A percentile compares a stretch with the other conserved stretches of the same genome.
These are phyloP conservation scores for Coniella lustricola DNA, from an alignment of 2,329 filamentous ascomycete genomes.

Conservation along the genomic window DNA sequence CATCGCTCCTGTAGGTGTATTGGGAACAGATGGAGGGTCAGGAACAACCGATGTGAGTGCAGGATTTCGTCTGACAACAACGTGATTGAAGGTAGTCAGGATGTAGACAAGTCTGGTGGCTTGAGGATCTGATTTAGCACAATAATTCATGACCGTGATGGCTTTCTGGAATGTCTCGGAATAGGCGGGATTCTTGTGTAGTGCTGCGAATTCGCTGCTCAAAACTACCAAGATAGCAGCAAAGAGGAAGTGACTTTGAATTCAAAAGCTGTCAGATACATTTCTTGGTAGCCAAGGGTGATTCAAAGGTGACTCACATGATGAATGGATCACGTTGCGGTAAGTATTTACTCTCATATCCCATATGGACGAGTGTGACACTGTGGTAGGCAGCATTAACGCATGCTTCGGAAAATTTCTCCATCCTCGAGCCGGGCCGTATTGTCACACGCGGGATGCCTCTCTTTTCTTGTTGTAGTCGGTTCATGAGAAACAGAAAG, in stretches of 20 bases:
- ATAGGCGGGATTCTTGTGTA: slow-evolving; percentile 39
- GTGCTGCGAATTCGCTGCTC: slow-evolving; percentile 48
- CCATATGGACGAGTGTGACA: slow-evolving; percentile 39
- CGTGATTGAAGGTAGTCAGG: slow-evolving; percentile 35
- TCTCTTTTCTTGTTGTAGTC: slow-evolving; percentile 27
- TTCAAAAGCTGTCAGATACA: slow-evolving; percentile 7
- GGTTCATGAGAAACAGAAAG: slow-evolving; percentile 50
- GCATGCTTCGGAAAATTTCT: slow-evolving; percentile 43
- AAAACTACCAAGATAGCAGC: slow-evolving; percentile 46
- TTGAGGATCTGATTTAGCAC: slow-evolving; percentile 40
- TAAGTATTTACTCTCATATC: slow-evolving; percentile 37
- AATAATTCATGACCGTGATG: slow-evolving; percentile 42
- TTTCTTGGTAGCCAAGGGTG: background rate
- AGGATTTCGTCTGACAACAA: slow-evolving; percentile 9
- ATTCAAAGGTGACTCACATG: slow-evolving; percentile 36
- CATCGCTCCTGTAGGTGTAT: slow-evolving; percentile 6
- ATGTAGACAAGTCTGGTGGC: slow-evolving; percentile 44
- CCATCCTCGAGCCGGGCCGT: slow-evolving; percentile 29
- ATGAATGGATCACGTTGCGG: slow-evolving; percentile 49
- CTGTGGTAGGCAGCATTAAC: slow-evolving; percentile 44
- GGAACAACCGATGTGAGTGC: background rate
- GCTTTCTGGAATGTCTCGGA: slow-evolving; percentile 29
- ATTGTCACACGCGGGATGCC: slow-evolving; percentile 23
- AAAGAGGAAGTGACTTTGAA: slow-evolving; percentile 51
- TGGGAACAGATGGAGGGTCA: slow-evolving; percentile 10